Evolutionary conservation across 1,284 basidiomycete genomes (phyloP), one percentile per base, ranked within the genome.

Genomic region (Heimioporus punctisporus): DNA sequence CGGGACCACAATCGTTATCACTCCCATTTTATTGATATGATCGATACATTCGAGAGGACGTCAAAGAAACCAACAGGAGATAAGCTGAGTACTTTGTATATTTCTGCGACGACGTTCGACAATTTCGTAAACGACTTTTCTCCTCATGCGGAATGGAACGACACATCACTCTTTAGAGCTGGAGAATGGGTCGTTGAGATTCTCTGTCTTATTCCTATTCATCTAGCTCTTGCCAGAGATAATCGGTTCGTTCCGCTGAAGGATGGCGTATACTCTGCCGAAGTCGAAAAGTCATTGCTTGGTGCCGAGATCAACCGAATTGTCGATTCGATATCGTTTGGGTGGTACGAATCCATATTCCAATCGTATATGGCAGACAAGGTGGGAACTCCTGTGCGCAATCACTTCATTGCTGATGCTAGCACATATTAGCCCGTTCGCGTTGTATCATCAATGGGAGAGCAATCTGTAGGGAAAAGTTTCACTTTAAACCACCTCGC

Each of bases 261-360:
- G 59, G 81, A 85, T 60, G 84, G 84, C 0, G 73, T 85, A 1
- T 73, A 69, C 37, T 82, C 81, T 1, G 53, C 70, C 0, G 76
- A 78, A 17, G 66, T 79, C 4, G 85, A 86, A 58, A 76, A 71
- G 42, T 74, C 75, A 1, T 64, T 85, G 19, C 72, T 86, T 3
- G 84, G 84, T 4, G 82, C 83, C 0, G 79, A 83, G 21, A 77
- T 86, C 21, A 75, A 75, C 26, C 72, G 70, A 23, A 81, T 86
- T 14, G 78, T 83, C 6, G 79, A 84, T 58, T 73, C 64, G 15
- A 64, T 87, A 17, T 79, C 81, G 0, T 77, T 86, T 48, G 85
- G 85, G 5, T 86, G 85, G 85, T 86, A 85, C 40, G 84, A 86
- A 59, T 82, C 81, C 1, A 75, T 86, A 21, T 81, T 86, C 57